These are phyloP conservation scores for Zygotorulaspora danielsina DNA, from an alignment of 805 yeast species.

Conservation along the genomic window DNA sequence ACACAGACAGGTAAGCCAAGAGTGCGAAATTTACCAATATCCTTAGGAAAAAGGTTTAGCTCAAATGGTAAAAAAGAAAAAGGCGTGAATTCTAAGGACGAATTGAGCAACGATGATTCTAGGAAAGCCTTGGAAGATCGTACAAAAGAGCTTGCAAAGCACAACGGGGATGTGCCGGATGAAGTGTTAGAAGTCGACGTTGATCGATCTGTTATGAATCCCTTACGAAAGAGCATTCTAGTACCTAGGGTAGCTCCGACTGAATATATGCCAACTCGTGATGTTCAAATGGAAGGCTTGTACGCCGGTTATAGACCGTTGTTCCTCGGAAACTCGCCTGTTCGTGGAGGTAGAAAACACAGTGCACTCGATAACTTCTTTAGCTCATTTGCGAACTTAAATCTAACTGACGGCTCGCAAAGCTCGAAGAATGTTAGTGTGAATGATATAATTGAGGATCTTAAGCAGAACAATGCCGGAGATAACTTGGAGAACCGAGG, in stretches of 20 bases:
- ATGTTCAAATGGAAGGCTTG: slow-evolving; percentile 38
- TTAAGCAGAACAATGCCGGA: slow-evolving; percentile 16
- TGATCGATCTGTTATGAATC: too few species aligned
- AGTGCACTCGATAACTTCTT: slow-evolving; percentile 20
- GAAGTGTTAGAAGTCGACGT: too few species aligned
- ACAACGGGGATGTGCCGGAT: too few species aligned
- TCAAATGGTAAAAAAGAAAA: neutral
- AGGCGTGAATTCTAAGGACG: neutral
- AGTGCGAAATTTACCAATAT: neutral
- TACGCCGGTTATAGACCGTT: slow-evolving; percentile 47
- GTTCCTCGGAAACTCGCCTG: slow-evolving; percentile 38
- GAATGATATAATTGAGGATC: slow-evolving; percentile 21
- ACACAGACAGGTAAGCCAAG: neutral
- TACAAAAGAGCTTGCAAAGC: too few species aligned
- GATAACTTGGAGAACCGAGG: slow-evolving; percentile 7
- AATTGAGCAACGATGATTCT: neutral
- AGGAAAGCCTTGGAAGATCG: too few species aligned
- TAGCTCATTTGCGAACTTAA: slow-evolving; percentile 21
- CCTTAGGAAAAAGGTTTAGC: neutral
- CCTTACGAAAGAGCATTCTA: slow-evolving; percentile 11
- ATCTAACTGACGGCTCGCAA: slow-evolving; percentile 12
- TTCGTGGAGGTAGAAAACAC: slow-evolving; percentile 8
- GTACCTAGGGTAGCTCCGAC: slow-evolving; percentile 33
- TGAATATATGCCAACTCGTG: slow-evolving; percentile 26
- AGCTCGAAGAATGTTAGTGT: slow-evolving; percentile 15